Evolutionary conservation across 1,284 basidiomycete species (phyloP).

Genomic region (Singerocomus inundabilis): DNA sequence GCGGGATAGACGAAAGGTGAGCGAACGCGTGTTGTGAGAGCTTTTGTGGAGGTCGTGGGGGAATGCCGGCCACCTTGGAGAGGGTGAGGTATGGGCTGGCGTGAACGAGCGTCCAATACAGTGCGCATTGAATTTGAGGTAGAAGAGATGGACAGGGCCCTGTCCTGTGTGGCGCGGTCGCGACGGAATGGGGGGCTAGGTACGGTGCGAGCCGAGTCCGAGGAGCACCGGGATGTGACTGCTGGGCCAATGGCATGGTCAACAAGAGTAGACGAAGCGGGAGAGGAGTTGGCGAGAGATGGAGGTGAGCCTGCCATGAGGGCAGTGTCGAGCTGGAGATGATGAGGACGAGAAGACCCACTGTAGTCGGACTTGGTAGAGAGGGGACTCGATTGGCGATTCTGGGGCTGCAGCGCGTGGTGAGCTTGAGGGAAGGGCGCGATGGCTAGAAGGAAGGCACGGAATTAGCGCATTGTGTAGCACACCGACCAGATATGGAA

Average conservation of each 20-base stretch:
- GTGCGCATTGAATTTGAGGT: constrained; percentile 46
- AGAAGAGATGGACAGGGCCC: constrained; percentile 73
- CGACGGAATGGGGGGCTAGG: constrained; percentile 47
- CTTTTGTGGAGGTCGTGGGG: constrained; percentile 44
- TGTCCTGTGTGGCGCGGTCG: constrained; percentile 60
- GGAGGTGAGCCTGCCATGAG: constrained; percentile 34
- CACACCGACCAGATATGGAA: constrained; percentile 28
- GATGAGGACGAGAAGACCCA: constrained; percentile 39
- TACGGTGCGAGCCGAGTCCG: constrained; percentile 53
- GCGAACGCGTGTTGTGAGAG: constrained; percentile 37
- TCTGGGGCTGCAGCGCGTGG: constrained; percentile 25
- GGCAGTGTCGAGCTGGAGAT: constrained; percentile 49
- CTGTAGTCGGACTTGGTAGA: constrained; percentile 30
- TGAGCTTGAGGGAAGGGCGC: constrained; percentile 26
- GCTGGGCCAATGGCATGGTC: constrained; percentile 39
- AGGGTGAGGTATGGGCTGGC: constrained; percentile 34
- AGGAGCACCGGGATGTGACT: constrained; percentile 45
- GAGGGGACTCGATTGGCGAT: constrained; percentile 37
- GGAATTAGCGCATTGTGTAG: constrained; percentile 32
- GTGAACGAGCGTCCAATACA: constrained; percentile 38
- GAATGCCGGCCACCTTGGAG: constrained; percentile 46
- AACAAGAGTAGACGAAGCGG: constrained; percentile 51
- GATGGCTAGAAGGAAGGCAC: constrained; percentile 25
- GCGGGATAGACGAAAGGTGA: constrained; percentile 92
- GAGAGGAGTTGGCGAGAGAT: constrained; percentile 48